A percentile compares a stretch with the other conserved stretches of the same genome.
phyloP scores from a whole-genome alignment of 805 yeast genomes.

The Geotrichum ghanense region DNA sequence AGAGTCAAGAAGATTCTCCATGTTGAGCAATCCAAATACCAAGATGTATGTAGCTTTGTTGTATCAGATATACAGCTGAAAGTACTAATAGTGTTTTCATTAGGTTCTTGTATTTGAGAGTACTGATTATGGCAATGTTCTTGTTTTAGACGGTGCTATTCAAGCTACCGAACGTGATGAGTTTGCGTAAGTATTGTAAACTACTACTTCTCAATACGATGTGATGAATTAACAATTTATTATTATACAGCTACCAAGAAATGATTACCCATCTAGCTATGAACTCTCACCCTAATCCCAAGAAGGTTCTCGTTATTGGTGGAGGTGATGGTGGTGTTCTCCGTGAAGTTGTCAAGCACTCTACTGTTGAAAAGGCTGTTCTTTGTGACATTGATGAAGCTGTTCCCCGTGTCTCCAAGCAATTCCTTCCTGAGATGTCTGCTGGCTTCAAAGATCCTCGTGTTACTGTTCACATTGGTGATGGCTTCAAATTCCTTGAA shows the following conservation, averaged over 20 bases:
- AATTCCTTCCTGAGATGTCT: constrained; percentile 72
- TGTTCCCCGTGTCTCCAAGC: constrained; percentile 60
- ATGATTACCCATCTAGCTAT: constrained; percentile 78
- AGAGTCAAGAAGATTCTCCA: constrained; percentile 55
- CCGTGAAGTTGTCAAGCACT: constrained; percentile 75
- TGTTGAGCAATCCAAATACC: constrained; percentile 57
- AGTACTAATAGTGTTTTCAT: neutral
- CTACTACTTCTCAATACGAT: neutral
- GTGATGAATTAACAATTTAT: neutral
- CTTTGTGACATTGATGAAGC: constrained; percentile 84
- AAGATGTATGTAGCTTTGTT: constrained; percentile 45
- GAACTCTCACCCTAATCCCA: constrained; percentile 65
- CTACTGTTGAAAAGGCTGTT: constrained; percentile 46
- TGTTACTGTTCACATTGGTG: constrained; percentile 57
- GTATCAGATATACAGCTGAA: neutral
- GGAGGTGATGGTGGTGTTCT: constrained; percentile 97
- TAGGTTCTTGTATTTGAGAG: constrained; percentile 55
- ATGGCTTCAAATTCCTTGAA: constrained; percentile 72
- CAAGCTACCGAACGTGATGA: constrained; percentile 92
- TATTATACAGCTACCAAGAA: constrained; percentile 50
- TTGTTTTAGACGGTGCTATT: constrained; percentile 79
- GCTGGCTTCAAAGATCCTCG: constrained; percentile 49
- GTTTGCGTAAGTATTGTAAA: constrained; percentile 40
- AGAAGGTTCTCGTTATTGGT: constrained; percentile 74
- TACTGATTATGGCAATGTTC: constrained; percentile 69